These are phyloP conservation scores for Fusarium temperatum DNA, from an alignment of 2,329 filamentous ascomycete species.

Conservation along the genomic window DNA sequence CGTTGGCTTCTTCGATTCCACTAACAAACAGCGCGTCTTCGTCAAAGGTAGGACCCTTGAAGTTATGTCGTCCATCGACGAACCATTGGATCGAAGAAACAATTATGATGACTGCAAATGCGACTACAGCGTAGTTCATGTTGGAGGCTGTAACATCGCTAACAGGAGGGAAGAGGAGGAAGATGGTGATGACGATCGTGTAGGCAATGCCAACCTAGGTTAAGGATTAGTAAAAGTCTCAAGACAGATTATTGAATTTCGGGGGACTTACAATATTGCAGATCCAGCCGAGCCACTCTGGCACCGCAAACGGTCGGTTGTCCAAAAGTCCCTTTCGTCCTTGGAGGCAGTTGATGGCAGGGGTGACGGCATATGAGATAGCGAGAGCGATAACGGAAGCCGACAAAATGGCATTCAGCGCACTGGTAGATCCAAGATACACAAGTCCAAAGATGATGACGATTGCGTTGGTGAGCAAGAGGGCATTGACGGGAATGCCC, in stretches of 20 bases:
- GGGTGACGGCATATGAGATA: not conserved
- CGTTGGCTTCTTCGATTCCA: not conserved
- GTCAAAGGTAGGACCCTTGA: not conserved
- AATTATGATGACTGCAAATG: not conserved
- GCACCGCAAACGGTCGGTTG: not conserved
- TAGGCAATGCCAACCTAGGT: not conserved
- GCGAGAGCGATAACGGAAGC: not conserved
- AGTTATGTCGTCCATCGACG: not conserved
- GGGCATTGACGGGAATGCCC: not conserved
- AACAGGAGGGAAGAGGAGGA: not conserved
- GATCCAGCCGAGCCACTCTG: not conserved
- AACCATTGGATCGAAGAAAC: not conserved
- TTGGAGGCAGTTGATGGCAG: not conserved
- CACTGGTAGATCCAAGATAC: not conserved
- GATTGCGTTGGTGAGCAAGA: not conserved
- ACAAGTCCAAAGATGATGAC: not conserved
- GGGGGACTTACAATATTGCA: not conserved
- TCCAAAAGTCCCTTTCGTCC: not conserved
- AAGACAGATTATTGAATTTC: accelerated
- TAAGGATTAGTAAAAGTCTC: accelerated
- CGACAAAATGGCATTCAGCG: not conserved
- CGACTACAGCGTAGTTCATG: not conserved
- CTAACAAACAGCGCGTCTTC: not conserved
- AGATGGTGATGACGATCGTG: not conserved
- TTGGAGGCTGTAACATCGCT: not conserved